Conservation (phyloP, 192 early-diverging fungal species). For the Rhizophagus clarus region DNA sequence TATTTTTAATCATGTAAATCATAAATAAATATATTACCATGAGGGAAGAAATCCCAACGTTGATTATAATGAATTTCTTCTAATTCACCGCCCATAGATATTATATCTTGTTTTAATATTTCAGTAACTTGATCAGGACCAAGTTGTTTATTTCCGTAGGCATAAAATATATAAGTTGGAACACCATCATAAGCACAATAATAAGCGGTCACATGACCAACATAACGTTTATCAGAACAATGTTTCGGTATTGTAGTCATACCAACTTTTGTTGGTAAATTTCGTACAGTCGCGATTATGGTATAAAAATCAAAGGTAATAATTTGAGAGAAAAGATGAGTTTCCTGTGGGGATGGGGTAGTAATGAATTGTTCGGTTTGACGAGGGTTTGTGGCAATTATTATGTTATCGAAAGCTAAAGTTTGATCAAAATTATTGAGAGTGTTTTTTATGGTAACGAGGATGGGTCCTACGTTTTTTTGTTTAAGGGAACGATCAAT, state of each 20-base stretch:
- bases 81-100: slow-evolving; percentile 8
- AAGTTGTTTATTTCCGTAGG: slow-evolving; percentile 3
- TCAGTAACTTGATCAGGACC: slow-evolving; percentile 10
- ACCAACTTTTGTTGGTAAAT: slow-evolving; percentile 12
- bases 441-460: neutral
- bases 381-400: slow-evolving; percentile 23
- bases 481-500: slow-evolving; percentile 18
- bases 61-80: slow-evolving; percentile 28
- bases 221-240: slow-evolving; percentile 14
- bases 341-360: neutral
- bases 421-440: neutral
- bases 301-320: slow-evolving; percentile 22
- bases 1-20: too few relatives aligned
- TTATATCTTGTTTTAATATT: slow-evolving; percentile 11
- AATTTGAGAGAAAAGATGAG: neutral
- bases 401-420: slow-evolving; percentile 4
- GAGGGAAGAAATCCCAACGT: slow-evolving; percentile 30
- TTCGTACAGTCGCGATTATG: slow-evolving; percentile 13
- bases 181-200: slow-evolving; percentile 21
- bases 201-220: slow-evolving; percentile 14
- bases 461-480: neutral
- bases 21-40: slow-evolving; percentile 9
- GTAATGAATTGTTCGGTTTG: slow-evolving; percentile 20
- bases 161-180: slow-evolving; percentile 20
- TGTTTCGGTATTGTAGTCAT: slow-evolving; percentile 26